Conservation (phyloP, 2,329 filamentous ascomycete genomes). For the Ophiostoma sp. region DNA sequence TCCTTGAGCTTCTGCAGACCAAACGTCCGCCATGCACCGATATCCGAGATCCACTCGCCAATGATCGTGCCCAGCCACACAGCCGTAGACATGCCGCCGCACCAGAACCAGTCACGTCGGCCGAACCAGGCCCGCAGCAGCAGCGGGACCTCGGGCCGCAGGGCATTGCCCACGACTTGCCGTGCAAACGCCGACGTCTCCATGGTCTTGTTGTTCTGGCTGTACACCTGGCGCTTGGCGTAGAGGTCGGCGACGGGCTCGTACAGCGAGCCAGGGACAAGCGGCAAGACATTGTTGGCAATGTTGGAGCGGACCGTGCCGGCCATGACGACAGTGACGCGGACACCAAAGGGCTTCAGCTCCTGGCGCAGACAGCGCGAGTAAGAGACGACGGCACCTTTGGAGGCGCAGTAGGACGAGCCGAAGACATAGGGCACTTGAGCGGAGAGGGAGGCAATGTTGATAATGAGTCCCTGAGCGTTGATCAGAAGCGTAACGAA, state of each 20-base stretch:
- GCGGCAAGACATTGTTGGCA: conserved; percentile 42
- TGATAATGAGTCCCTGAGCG: conserved; percentile 54
- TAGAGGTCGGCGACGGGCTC: conserved; percentile 48
- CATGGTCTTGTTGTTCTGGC: conserved; percentile 50
- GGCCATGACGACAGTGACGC: conserved; percentile 58
- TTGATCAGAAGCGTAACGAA: conserved; percentile 53
- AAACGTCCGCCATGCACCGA: conserved; percentile 39
- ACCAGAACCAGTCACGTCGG: conserved; percentile 47
- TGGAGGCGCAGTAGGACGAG: conserved; percentile 55
- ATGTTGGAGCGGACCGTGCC: conserved; percentile 56
- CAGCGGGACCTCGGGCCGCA: conserved; percentile 40
- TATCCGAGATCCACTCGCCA: conserved; percentile 46
- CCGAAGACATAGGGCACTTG: conserved; percentile 55
- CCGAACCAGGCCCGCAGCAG: conserved; percentile 42
- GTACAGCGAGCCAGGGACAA: conserved; percentile 52
- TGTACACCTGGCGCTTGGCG: conserved; percentile 48
- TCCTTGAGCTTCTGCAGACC: conserved; percentile 38
- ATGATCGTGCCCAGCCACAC: conserved; percentile 46
- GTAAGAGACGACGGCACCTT: conserved; percentile 55
- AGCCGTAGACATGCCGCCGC: conserved; percentile 38
- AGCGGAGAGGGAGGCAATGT: conserved; percentile 55
- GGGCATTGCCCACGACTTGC: conserved; percentile 45
- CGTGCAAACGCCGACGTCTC: conserved; percentile 47
- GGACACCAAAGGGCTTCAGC: conserved; percentile 54
- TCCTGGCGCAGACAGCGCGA: conserved; percentile 56